Evolutionary conservation across 1,284 basidiomycete species (phyloP).

Genomic region (Cyathus pygmaeus): DNA sequence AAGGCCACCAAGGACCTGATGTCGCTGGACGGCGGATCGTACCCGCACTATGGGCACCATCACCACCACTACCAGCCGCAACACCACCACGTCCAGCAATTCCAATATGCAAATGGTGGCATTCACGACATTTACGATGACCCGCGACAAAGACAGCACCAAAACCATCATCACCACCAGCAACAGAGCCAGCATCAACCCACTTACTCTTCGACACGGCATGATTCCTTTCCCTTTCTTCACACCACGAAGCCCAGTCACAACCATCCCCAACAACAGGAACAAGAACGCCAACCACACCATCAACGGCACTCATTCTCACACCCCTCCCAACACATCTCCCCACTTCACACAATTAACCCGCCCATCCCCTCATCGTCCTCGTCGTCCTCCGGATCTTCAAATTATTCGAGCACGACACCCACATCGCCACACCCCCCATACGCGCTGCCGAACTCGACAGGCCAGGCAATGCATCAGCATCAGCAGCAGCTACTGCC

Average conservation of each 20-base stretch:
- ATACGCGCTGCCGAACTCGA: conserved; percentile 2
- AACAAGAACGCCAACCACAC: conserved; percentile 7
- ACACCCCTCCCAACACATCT: conserved; percentile 1
- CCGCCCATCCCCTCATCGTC: conserved; percentile 8
- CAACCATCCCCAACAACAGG: conserved; percentile 17
- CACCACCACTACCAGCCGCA: conserved; percentile 28
- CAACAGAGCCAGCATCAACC: conserved; percentile 24
- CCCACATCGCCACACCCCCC: conserved; percentile 2
- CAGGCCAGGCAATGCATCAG: not conserved
- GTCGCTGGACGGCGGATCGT: conserved; percentile 58
- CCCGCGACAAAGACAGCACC: conserved; percentile 32
- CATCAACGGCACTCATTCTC: conserved; percentile 18
- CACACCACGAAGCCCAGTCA: conserved; percentile 7
- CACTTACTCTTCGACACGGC: conserved; percentile 6
- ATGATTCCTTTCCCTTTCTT: conserved; percentile 12
- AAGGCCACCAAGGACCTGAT: conserved; percentile 81
- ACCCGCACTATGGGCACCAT: conserved; percentile 30
- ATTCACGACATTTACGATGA: conserved; percentile 12
- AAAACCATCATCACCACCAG: conserved; percentile 23
- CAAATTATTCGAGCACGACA: not conserved
- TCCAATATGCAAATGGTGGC: conserved; percentile 1
- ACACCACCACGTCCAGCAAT: conserved; percentile 22
- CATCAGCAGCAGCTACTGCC: conserved; percentile 1
- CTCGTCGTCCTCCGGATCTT: conserved; percentile 8
- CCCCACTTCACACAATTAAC: conserved; percentile 7